phyloP scores from a whole-genome alignment of 106 monocot species.

The Dendrobium huoshanense region DNA sequence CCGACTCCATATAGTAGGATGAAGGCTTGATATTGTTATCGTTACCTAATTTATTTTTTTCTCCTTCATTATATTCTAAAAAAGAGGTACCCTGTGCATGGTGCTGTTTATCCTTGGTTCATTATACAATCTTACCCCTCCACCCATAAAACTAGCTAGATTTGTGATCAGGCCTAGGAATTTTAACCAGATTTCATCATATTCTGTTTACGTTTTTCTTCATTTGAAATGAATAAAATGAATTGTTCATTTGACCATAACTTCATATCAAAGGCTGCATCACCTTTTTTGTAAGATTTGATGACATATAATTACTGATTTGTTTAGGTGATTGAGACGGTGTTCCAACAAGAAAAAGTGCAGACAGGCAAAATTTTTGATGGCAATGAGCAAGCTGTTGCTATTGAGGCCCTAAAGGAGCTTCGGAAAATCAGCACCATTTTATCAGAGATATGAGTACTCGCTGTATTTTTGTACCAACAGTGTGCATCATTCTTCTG shows the following conservation, averaged over 20 bases:
- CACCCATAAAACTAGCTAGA: too few species aligned
- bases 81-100: too few species aligned
- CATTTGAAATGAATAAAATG: neutral
- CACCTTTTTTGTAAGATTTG: neutral
- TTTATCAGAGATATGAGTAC: slow-evolving; percentile 50
- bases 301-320: neutral
- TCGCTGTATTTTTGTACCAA: neutral
- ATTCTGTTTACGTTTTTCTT: too few species aligned
- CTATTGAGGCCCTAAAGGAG: slow-evolving; percentile 74
- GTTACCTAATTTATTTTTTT: too few species aligned
- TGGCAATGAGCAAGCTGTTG: slow-evolving; percentile 62
- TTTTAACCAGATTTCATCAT: too few species aligned
- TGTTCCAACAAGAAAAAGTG: slow-evolving; percentile 57
- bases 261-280: neutral
- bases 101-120: too few species aligned
- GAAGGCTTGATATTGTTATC: too few species aligned
- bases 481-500: slow-evolving; percentile 24
- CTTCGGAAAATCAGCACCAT: slow-evolving; percentile 83
- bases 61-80: too few species aligned
- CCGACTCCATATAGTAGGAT: too few species aligned
- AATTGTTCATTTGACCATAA: neutral
- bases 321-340: slow-evolving; percentile 71
- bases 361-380: slow-evolving; percentile 39
- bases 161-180: too few species aligned
- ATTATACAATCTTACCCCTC: too few species aligned